A percentile compares a stretch with the other conserved stretches of the same genome.
Conservation (phyloP, 257 asterid species). For the Salvia rosmarinus region DNA sequence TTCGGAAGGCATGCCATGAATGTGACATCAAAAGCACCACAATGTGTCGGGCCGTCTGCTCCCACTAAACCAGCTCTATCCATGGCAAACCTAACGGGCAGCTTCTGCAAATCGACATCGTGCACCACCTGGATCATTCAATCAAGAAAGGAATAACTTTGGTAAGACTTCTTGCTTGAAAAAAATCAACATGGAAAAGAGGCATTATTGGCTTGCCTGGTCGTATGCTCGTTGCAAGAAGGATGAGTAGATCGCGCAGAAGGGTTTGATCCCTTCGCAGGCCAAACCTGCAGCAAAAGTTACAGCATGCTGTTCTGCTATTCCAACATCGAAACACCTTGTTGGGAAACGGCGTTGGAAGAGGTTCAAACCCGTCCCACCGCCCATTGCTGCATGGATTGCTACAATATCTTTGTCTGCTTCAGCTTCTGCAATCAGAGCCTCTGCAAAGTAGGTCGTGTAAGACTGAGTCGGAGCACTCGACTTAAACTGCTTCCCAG, state of each 20-base stretch:
- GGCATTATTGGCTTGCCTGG: conserved; percentile 56
- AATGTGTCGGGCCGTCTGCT: conserved; percentile 96
- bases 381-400: conserved; percentile 98
- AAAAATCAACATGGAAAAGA: neutral
- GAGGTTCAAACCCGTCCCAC: conserved; percentile 92
- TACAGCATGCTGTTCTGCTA: conserved; percentile 98
- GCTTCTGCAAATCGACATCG: conserved; percentile 94
- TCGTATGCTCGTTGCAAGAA: conserved; percentile 94
- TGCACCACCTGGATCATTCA: conserved; percentile 72
- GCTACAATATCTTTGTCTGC: conserved; percentile 82
- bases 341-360: conserved; percentile 86
- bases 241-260: conserved; percentile 87
- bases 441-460: conserved; percentile 94
- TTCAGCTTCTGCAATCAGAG: conserved; percentile 92
- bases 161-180: conserved; percentile 8
- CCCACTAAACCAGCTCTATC: conserved; percentile 97
- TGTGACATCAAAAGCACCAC: conserved; percentile 86
- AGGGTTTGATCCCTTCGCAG: conserved; percentile 94
- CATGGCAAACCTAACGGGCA: conserved; percentile 95
- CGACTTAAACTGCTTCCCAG: conserved; percentile 87
- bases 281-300: conserved; percentile 98
- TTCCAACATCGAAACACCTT: conserved; percentile 89
- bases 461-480: conserved; percentile 78
- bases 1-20: conserved; percentile 98
- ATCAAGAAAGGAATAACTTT: conserved; percentile 10